These are phyloP conservation scores for Pelargonium nanum DNA, from an alignment of 345 rosid genomes.

Conservation along the genomic window DNA sequence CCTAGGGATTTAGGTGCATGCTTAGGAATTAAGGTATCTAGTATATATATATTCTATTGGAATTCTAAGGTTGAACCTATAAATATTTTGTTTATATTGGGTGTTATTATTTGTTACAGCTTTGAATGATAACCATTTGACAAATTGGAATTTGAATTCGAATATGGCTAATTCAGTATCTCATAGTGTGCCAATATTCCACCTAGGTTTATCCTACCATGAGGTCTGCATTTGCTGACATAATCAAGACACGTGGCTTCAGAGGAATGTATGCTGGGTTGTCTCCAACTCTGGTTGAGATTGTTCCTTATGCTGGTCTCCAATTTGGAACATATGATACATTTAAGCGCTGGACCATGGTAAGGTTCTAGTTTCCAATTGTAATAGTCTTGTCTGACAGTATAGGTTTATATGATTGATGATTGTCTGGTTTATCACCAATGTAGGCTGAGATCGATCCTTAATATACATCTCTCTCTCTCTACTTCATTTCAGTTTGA, in stretches of 20 bases:
- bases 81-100: too few relatives aligned
- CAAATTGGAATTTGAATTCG: neutral
- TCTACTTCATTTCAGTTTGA: neutral
- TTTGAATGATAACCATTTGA: neutral
- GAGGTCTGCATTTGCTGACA: slow-evolving; percentile 84
- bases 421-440: neutral
- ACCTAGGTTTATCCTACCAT: slow-evolving; percentile 86
- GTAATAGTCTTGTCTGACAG: neutral
- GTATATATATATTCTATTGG: too few relatives aligned
- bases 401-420: neutral
- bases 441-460: neutral
- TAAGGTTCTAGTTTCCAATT: slow-evolving; percentile 16
- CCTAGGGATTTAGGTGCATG: too few relatives aligned
- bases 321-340: slow-evolving; percentile 94
- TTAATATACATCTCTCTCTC: neutral
- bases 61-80: too few relatives aligned
- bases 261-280: slow-evolving; percentile 86
- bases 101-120: neutral
- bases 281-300: slow-evolving; percentile 86
- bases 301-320: slow-evolving; percentile 94
- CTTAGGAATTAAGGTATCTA: too few relatives aligned
- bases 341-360: slow-evolving; percentile 87
- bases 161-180: neutral
- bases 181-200: slow-evolving; percentile 10
- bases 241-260: slow-evolving; percentile 58